phyloP scores from a whole-genome alignment of 2,329 filamentous ascomycete genomes.

The Colletotrichum sidae region DNA sequence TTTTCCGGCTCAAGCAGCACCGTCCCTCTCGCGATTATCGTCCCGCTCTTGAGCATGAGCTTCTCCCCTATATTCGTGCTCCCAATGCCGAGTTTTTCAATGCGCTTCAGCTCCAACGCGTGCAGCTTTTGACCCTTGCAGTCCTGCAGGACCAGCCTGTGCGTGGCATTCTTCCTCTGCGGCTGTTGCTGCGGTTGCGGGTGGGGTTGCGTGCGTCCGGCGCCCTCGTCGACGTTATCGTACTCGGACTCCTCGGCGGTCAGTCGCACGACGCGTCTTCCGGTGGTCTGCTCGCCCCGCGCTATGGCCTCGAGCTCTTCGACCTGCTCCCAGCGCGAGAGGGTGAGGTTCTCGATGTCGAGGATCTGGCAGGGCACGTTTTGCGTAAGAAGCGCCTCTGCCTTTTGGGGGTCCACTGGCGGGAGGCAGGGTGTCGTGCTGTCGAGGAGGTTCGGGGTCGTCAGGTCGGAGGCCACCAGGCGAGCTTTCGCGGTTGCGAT shows the following conservation, averaged over 20 bases:
- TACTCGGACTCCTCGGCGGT: conserved; percentile 60
- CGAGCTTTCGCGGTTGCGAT: conserved; percentile 85
- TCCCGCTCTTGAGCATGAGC: conserved; percentile 74
- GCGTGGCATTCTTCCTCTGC: conserved; percentile 67
- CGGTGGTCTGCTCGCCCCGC: conserved; percentile 78
- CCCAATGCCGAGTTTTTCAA: conserved; percentile 74
- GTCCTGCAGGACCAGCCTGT: conserved; percentile 88
- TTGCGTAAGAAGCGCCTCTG: conserved; percentile 67
- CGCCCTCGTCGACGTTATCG: conserved; percentile 49
- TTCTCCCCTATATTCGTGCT: conserved; percentile 84
- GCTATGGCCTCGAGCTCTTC: conserved; percentile 82
- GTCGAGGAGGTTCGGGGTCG: conserved; percentile 65
- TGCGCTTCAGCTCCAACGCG: conserved; percentile 76
- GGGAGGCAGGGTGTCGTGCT: conserved; percentile 60
- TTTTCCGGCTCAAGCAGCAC: conserved; percentile 79
- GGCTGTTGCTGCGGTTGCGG: conserved; percentile 36
- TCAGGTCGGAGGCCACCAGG: conserved; percentile 82
- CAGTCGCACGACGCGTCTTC: conserved; percentile 85
- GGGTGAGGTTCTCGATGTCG: conserved; percentile 85
- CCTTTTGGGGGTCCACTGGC: conserved; percentile 58
- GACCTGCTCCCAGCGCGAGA: conserved; percentile 87
- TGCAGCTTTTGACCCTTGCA: conserved; percentile 75
- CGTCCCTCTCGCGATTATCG: conserved; percentile 78
- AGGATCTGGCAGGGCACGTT: conserved; percentile 84
- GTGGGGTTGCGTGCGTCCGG: not conserved